phyloP scores from a whole-genome alignment of 1,284 basidiomycete species.

The Rhodotorula mucilaginosa region DNA sequence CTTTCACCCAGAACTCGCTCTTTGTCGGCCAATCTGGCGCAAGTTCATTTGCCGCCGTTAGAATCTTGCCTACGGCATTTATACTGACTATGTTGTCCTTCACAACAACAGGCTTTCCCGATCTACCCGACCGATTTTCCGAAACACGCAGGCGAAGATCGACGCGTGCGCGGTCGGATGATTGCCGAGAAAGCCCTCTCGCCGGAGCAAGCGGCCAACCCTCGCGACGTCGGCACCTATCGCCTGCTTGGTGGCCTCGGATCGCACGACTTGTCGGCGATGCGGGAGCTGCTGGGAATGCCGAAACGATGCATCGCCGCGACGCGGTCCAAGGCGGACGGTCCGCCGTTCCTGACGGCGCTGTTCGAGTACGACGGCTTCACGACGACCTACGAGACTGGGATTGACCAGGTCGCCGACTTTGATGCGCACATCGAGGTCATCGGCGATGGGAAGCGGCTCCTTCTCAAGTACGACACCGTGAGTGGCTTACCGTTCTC shows the following conservation, averaged over 20 bases:
- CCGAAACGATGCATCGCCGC: conserved; percentile 47
- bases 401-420: conserved; percentile 49
- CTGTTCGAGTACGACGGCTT: conserved; percentile 35
- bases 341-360: conserved; percentile 28
- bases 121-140: conserved; percentile 47
- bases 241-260: conserved; percentile 48
- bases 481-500: conserved; percentile 23
- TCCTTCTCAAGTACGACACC: conserved; percentile 52
- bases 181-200: conserved; percentile 34
- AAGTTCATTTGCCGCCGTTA: not conserved
- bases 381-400: conserved; percentile 45
- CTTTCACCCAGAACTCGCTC: conserved; percentile 46
- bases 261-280: conserved; percentile 51
- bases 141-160: conserved; percentile 32
- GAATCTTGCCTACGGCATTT: no score
- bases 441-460: conserved; percentile 49
- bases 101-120: conserved; percentile 41
- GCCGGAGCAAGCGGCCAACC: conserved; percentile 30
- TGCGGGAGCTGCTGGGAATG: conserved; percentile 51
- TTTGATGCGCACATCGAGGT: conserved; percentile 54
- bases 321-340: conserved; percentile 26
- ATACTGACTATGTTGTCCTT: not conserved
- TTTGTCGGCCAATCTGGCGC: conserved; percentile 49
- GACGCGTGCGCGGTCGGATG: conserved; percentile 13
- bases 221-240: conserved; percentile 45